Evolutionary conservation across 164 flowering plant species (phyloP).

Genomic region (Stephania cephalantha): DNA sequence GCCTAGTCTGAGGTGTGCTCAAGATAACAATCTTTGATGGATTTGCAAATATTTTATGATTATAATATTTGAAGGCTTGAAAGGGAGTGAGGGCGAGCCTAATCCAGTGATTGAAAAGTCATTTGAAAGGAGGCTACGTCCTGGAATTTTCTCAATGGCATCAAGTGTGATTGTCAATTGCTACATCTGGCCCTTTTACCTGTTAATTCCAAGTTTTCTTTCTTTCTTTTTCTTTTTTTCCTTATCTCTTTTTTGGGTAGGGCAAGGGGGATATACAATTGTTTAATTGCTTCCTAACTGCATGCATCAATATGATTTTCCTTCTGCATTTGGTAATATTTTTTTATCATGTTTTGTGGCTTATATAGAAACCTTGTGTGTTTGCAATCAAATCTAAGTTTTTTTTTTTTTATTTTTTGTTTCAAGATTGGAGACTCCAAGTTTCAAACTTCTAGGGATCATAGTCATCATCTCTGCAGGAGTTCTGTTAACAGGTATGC

Average conservation of each 20-base stretch:
- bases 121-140: too few species aligned
- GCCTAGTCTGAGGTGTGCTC: too few species aligned
- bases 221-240: not conserved
- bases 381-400: not conserved
- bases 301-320: not conserved
- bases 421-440: conserved; percentile 88
- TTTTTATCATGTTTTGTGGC: not conserved
- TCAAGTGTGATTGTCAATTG: too few species aligned
- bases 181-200: not conserved
- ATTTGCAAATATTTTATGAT: too few species aligned
- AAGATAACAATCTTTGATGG: too few species aligned
- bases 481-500: conserved; percentile 70
- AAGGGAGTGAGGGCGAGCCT: too few species aligned
- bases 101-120: too few species aligned
- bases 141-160: too few species aligned
- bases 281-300: not conserved
- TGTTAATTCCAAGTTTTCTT: not conserved
- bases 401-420: conserved; percentile 6
- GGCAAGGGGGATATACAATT: not conserved
- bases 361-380: not conserved
- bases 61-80: too few species aligned
- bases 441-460: conserved; percentile 83
- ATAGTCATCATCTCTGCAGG: conserved; percentile 76
- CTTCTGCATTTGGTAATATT: not conserved
- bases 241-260: too few species aligned